A percentile compares a stretch with the other conserved stretches of the same genome.
Conservation (phyloP, 768 basidiomycete genomes). For the Bullera alba region DNA sequence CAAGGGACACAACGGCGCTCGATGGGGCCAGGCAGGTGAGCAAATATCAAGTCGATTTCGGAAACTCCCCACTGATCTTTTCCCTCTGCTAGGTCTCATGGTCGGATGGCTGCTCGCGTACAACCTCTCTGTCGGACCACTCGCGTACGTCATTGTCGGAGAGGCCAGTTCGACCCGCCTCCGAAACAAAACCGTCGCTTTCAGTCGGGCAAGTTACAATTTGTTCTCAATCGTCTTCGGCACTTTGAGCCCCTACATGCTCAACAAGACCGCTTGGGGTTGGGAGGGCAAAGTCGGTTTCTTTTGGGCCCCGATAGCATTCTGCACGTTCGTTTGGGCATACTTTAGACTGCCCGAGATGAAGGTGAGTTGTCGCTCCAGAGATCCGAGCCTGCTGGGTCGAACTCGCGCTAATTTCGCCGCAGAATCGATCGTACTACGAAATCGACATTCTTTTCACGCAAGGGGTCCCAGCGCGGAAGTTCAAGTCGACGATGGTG, state of each 20-base stretch:
- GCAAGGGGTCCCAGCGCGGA: no score
- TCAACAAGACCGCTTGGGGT: conserved; percentile 1
- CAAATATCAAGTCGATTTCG: no score
- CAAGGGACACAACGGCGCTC: conserved; percentile 15
- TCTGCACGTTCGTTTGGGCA: conserved; percentile 22
- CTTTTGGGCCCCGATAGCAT: conserved; percentile 29
- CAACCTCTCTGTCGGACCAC: conserved; percentile 32
- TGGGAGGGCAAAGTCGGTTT: conserved; percentile 9
- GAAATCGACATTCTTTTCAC: no score
- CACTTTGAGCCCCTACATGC: conserved; percentile 34
- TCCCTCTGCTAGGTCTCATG: not conserved
- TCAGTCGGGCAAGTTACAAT: conserved; percentile 24
- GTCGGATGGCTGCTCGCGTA: conserved; percentile 16
- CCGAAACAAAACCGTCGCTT: conserved; percentile 36
- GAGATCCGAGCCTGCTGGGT: no score
- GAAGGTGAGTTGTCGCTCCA: conserved; percentile 7
- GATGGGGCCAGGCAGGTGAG: conserved; percentile 12
- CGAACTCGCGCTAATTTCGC: no score
- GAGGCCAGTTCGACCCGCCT: conserved; percentile 33
- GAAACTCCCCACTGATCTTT: not conserved
- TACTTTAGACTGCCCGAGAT: conserved; percentile 31
- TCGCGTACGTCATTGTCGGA: conserved; percentile 28
- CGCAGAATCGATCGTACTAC: no score
- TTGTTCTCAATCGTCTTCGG: conserved; percentile 7
- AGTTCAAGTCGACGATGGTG: no score